Conservation (phyloP, 2,329 filamentous ascomycete species). For the Colletotrichum graminicola region DNA sequence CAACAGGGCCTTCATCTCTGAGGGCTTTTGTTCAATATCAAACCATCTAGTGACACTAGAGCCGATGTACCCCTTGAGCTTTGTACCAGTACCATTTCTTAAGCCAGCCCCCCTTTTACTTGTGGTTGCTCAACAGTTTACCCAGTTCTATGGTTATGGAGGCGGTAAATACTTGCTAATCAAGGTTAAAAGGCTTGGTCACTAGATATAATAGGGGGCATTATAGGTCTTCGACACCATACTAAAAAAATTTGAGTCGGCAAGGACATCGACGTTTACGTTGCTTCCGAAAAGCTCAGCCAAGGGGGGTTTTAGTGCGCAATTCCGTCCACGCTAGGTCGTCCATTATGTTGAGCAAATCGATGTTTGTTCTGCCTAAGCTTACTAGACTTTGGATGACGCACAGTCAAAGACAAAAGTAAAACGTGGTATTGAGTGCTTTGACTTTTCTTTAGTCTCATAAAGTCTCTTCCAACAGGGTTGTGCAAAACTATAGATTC, state of each 20-base stretch:
- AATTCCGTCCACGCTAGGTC: neutral
- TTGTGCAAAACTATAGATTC: neutral
- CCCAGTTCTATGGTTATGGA: neutral
- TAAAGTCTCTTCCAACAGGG: neutral
- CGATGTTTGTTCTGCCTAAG: neutral
- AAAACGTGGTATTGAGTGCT: neutral
- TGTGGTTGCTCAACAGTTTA: neutral
- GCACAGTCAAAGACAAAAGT: neutral
- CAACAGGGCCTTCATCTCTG: too few relatives aligned
- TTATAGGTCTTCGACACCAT: fast-evolving
- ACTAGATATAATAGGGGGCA: too few relatives aligned
- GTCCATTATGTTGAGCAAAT: neutral
- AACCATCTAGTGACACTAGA: too few relatives aligned
- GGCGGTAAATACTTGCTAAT: neutral
- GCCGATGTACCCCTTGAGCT: too few relatives aligned
- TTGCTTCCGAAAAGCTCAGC: neutral
- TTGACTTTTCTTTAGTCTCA: neutral
- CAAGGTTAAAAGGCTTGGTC: neutral
- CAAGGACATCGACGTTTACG: neutral
- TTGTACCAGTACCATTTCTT: neutral
- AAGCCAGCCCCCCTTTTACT: neutral
- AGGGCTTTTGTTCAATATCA: too few relatives aligned
- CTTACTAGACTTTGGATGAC: neutral
- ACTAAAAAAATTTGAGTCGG: neutral
- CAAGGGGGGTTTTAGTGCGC: too few relatives aligned